phyloP scores from a whole-genome alignment of 192 early-diverging fungal genomes.

The Entophlyctis luteolus region DNA sequence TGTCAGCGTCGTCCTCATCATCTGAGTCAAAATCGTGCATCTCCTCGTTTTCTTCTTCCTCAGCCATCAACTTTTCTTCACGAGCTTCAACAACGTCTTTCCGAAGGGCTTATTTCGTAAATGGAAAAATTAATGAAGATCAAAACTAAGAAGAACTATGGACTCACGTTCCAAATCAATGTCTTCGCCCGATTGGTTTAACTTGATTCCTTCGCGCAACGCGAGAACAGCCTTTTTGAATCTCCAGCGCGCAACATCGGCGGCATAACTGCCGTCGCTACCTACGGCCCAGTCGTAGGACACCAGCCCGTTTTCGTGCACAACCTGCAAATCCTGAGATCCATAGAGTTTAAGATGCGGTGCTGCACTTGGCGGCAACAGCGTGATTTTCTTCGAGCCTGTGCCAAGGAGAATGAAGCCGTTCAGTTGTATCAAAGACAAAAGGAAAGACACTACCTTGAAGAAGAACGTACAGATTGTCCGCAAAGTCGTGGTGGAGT shows the following conservation, averaged over 20 bases:
- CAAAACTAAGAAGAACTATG: background rate
- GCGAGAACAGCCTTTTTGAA: background rate
- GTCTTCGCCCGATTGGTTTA: background rate
- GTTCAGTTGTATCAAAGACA: constrained; percentile 11
- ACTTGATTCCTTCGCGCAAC: constrained; percentile 5
- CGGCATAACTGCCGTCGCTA: constrained; percentile 16
- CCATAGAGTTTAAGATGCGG: constrained; percentile 21
- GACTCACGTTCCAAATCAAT: constrained; percentile 16
- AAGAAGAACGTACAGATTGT: constrained; percentile 40
- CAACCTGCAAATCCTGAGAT: background rate
- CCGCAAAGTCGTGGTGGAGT: constrained; percentile 44
- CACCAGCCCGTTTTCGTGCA: constrained; percentile 35
- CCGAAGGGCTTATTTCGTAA: constrained; percentile 4
- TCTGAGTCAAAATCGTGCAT: background rate
- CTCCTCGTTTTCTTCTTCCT: constrained; percentile 13
- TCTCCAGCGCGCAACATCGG: constrained; percentile 21
- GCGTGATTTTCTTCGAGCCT: background rate
- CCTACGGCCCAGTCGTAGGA: constrained; percentile 23
- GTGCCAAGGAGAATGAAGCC: background rate
- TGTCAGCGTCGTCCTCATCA: constrained; percentile 9
- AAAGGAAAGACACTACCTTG: constrained; percentile 28
- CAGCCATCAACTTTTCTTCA: background rate
- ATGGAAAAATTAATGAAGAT: background rate
- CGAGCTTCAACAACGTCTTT: constrained; percentile 16
- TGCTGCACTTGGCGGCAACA: constrained; percentile 12